phyloP scores from a whole-genome alignment of 164 flowering plant species.

The Vitis cinerea region DNA sequence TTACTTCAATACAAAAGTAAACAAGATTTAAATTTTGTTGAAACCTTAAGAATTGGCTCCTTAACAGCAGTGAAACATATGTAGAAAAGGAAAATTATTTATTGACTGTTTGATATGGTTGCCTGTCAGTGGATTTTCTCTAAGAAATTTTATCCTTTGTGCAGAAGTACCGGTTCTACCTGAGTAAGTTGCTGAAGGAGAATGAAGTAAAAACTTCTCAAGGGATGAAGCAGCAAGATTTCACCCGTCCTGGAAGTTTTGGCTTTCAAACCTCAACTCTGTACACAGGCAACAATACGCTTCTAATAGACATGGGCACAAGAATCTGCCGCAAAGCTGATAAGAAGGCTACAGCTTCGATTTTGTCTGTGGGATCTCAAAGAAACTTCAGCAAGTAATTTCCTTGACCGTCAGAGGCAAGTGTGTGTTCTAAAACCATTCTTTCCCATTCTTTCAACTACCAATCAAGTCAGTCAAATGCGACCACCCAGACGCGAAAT shows the following conservation, averaged over 20 bases:
- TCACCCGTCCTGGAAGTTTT: constrained; percentile 9
- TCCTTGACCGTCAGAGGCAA: neutral
- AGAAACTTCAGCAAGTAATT: neutral
- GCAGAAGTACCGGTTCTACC: constrained; percentile 17
- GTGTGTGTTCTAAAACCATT: neutral
- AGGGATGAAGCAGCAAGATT: constrained; percentile 3
- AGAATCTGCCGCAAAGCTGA: constrained; percentile 7
- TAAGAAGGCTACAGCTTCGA: constrained; percentile 6
- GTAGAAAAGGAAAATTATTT: too few relatives aligned
- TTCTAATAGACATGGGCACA: neutral
- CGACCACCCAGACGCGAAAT: neutral
- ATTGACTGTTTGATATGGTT: neutral
- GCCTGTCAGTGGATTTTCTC: neutral
- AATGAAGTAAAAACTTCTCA: constrained; percentile 10
- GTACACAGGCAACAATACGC: neutral
- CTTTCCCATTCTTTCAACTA: constrained; percentile 6
- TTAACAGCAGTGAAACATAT: too few relatives aligned
- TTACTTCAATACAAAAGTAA: too few relatives aligned
- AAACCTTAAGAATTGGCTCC: too few relatives aligned
- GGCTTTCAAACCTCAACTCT: constrained; percentile 5
- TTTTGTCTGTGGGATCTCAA: neutral
- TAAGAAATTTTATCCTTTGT: constrained; percentile 1
- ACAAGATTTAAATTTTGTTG: too few relatives aligned
- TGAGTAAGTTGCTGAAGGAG: constrained; percentile 12
- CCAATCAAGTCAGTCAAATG: neutral